Evolutionary conservation across 768 basidiomycete genomes (phyloP).

Genomic region (Kwoniella dejecticola): DNA sequence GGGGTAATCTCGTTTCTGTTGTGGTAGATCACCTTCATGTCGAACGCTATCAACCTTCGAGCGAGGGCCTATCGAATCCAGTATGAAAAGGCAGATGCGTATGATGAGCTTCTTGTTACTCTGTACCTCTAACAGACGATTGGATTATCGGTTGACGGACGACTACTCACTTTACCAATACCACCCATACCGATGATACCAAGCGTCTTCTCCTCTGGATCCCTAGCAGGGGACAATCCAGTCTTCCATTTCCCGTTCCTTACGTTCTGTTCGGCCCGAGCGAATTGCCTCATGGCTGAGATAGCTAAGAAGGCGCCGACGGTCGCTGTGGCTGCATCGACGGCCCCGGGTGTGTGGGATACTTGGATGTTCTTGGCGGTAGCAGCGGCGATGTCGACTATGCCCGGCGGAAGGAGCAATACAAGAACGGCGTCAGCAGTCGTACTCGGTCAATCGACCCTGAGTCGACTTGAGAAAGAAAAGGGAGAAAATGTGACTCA

Average conservation of each 20-base stretch:
- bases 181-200: conserved; percentile 59
- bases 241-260: conserved; percentile 21
- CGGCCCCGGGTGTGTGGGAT: conserved; percentile 87
- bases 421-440: no score
- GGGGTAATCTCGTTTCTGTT: conserved; percentile 60
- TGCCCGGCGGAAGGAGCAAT: neutral
- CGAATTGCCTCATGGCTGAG: conserved; percentile 40
- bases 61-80: conserved; percentile 60
- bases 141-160: neutral
- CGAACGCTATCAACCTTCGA: conserved; percentile 65
- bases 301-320: conserved; percentile 47
- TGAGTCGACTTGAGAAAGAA: no score
- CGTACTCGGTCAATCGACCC: no score
- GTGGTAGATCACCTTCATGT: conserved; percentile 83
- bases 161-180: conserved; percentile 24
- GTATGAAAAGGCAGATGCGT: no score
- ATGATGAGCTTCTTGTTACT: no score
- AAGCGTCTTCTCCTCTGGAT: conserved; percentile 53
- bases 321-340: conserved; percentile 80
- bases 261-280: conserved; percentile 23
- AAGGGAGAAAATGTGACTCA: conserved; percentile 55
- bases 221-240: conserved; percentile 46
- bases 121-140: no score
- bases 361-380: conserved; percentile 62
- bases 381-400: conserved; percentile 70